A percentile compares a stretch with the other conserved stretches of the same genome.
Conservation (phyloP, 2,329 filamentous ascomycete species). For the Ceratocystis ficicola region DNA sequence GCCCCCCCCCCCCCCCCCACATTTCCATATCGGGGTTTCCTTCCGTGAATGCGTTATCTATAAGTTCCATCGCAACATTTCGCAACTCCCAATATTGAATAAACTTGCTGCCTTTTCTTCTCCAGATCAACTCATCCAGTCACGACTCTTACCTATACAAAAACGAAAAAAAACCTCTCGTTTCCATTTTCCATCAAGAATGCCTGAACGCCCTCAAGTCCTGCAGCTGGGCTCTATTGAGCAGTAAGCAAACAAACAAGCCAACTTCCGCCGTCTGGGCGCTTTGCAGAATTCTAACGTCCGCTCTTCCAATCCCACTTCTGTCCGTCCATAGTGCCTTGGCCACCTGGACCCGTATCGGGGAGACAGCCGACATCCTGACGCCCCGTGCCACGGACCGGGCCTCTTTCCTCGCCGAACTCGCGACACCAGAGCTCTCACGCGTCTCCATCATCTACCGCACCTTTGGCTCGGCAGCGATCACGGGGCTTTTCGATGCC, state of each 20-base stretch:
- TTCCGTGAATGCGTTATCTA: too few relatives aligned
- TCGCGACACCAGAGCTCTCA: slow-evolving; percentile 51
- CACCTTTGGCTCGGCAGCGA: slow-evolving; percentile 51
- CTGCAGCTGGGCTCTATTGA: slow-evolving; percentile 33
- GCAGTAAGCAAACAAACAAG: slow-evolving; percentile 28
- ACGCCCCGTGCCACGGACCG: slow-evolving; percentile 49
- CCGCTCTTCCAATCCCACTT: too few relatives aligned
- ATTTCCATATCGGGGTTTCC: too few relatives aligned
- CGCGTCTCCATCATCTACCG: slow-evolving; percentile 55
- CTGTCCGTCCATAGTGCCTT: slow-evolving; percentile 44
- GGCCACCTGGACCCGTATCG: slow-evolving; percentile 50
- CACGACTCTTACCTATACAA: background rate
- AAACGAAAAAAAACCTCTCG: background rate
- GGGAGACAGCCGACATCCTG: slow-evolving; percentile 52
- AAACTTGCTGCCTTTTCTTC: background rate
- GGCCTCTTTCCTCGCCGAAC: slow-evolving; percentile 56
- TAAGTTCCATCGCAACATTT: too few relatives aligned
- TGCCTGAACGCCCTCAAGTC: slow-evolving; percentile 27
- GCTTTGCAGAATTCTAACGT: background rate
- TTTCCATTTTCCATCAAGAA: slow-evolving; percentile 23
- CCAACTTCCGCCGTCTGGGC: background rate
- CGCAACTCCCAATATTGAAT: background rate
- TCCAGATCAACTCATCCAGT: too few relatives aligned
- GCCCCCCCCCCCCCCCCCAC: too few relatives aligned
- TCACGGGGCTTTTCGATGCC: slow-evolving; percentile 59